These are phyloP conservation scores for Fusarium kyushuense DNA, from an alignment of 2,329 filamentous ascomycete species.

Conservation along the genomic window DNA sequence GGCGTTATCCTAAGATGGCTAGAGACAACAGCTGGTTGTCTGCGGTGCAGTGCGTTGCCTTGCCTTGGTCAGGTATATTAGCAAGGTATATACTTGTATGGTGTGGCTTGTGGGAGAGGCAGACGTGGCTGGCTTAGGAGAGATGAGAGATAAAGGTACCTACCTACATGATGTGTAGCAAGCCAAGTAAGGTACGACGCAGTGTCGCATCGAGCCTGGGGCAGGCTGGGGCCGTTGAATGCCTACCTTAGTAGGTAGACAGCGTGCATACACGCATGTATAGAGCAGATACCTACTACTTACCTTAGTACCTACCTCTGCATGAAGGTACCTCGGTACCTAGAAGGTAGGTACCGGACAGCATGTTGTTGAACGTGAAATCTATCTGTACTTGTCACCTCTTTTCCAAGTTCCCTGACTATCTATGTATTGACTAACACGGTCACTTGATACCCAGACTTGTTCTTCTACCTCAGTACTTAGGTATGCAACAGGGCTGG, in stretches of 20 bases:
- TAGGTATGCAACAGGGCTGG: neutral
- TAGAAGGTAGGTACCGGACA: neutral
- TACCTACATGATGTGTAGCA: conserved; percentile 7
- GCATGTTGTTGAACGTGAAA: conserved; percentile 25
- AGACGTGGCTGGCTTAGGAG: conserved; percentile 40
- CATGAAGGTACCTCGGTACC: neutral
- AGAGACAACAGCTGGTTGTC: conserved; percentile 30
- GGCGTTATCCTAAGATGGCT: conserved; percentile 36
- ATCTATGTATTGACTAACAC: neutral
- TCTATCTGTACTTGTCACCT: neutral
- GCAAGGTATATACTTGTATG: conserved; percentile 18
- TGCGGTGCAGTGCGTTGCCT: conserved; percentile 21
- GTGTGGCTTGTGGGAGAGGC: conserved; percentile 34
- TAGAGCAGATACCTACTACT: neutral
- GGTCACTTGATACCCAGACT: neutral
- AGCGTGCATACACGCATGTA: neutral
- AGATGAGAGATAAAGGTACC: conserved; percentile 27
- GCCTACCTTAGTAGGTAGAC: neutral
- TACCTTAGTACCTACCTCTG: neutral
- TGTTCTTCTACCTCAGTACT: neutral
- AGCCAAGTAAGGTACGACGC: conserved; percentile 24
- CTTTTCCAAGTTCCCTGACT: too few species aligned
- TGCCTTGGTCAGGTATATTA: conserved; percentile 23
- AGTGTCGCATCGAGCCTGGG: conserved; percentile 35
- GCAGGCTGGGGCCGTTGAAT: conserved; percentile 21